These are phyloP conservation scores for Aspergillus sp. DNA, from an alignment of 2,329 filamentous ascomycete species.

Conservation along the genomic window DNA sequence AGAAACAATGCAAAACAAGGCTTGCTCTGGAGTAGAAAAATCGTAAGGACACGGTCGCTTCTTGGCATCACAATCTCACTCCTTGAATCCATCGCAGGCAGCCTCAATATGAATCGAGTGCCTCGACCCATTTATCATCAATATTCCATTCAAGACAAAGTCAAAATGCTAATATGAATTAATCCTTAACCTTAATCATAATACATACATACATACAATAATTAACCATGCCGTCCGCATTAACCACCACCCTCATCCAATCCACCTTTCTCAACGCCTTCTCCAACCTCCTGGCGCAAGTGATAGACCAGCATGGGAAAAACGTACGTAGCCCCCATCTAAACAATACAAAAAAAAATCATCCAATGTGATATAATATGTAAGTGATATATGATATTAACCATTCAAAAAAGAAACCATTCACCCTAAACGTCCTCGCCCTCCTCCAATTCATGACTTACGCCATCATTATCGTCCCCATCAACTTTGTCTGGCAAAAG, in stretches of 20 bases:
- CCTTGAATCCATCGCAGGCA: background rate
- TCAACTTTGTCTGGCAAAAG: slow-evolving; percentile 83
- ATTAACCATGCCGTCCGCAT: slow-evolving; percentile 19
- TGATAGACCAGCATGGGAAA: slow-evolving; percentile 32
- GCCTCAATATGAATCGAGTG: background rate
- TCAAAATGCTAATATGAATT: background rate
- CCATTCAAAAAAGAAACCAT: slow-evolving; percentile 44
- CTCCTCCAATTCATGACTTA: slow-evolving; percentile 75
- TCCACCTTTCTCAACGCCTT: slow-evolving; percentile 34
- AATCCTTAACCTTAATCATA: background rate
- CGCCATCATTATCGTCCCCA: slow-evolving; percentile 67
- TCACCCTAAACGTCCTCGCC: slow-evolving; percentile 61
- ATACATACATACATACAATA: background rate
- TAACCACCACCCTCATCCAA: slow-evolving; percentile 32
- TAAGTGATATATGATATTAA: background rate
- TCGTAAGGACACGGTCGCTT: slow-evolving; percentile 1
- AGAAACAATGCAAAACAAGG: too few relatives aligned
- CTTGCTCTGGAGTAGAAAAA: too few relatives aligned
- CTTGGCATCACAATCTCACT: background rate
- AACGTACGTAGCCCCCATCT: slow-evolving; percentile 19
- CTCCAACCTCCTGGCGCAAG: slow-evolving; percentile 33
- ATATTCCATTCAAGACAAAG: background rate
- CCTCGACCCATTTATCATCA: background rate
- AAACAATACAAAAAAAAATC: slow-evolving; percentile 2
- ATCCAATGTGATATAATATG: too few relatives aligned